Conservation (phyloP, 2,329 filamentous ascomycete genomes). For the Talaromyces amestolkiae region DNA sequence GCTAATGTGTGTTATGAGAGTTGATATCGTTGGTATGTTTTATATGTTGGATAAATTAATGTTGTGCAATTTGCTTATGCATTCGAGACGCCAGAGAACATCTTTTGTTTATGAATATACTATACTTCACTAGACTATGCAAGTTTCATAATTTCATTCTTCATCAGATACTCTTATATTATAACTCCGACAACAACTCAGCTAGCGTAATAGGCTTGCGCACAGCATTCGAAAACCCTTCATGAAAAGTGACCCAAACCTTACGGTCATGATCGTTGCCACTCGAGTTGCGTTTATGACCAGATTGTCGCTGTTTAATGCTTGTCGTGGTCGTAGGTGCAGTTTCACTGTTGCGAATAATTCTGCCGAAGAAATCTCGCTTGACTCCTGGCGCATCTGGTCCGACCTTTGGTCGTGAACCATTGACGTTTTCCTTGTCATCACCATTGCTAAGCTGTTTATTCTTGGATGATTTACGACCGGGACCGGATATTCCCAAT, state of each 20-base stretch:
- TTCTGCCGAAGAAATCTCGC: constrained; percentile 81
- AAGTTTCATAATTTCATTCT: not conserved
- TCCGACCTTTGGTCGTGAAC: constrained; percentile 13
- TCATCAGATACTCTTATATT: not conserved
- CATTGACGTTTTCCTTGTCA: constrained; percentile 16
- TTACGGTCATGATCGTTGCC: constrained; percentile 50
- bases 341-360: constrained; percentile 53
- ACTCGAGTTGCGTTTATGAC: constrained; percentile 34
- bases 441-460: constrained; percentile 25
- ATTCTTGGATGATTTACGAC: constrained; percentile 25
- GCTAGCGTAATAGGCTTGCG: constrained; percentile 78
- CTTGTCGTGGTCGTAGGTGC: constrained; percentile 28
- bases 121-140: not conserved
- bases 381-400: constrained; percentile 52
- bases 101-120: not conserved
- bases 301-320: constrained; percentile 36
- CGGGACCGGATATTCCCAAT: constrained; percentile 31
- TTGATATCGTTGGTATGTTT: not conserved
- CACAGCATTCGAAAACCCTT: constrained; percentile 89
- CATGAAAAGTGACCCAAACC: constrained; percentile 86
- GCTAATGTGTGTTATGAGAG: not conserved
- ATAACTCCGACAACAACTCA: constrained; percentile 63
- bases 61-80: not conserved
- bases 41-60: not conserved
- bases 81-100: not conserved